Base-by-base conservation (phyloP, 441 rosid species). In the Adansonia madagascariensis region DNA sequence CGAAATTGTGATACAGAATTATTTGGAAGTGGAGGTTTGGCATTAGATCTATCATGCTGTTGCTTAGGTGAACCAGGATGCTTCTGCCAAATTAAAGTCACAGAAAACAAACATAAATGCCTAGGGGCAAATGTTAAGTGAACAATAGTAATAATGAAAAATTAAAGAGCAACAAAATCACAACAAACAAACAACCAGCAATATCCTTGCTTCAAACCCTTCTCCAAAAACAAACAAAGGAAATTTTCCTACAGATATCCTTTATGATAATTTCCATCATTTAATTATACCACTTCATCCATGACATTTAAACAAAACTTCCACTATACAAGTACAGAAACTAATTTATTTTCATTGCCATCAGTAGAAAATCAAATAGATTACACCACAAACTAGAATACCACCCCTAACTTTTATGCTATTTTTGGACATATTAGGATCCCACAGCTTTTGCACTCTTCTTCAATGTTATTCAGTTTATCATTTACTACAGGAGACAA, bases 21-120 rank as follows among this genome's bases (percentile, higher is more conserved):
- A 83, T 78, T 89, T 73, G 91, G 97, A 83, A 92, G 90, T 24
- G 97, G 98, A 50, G 98, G 99, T 83, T 90, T 92, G 72, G 79
- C 80, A 77, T 86, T 89, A 79, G 91, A 83, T 84, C 81, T 90
- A 66, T 89, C 93, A 88, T 87, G 87, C 75, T 82, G 90, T 80
- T 91, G 97, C 80, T 89, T 94, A 46, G 97, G 97, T 77, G 97
- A 92, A 78, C 94, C 94, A 76, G 97, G 99, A 31, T 55, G 85
- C 86, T 94, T 92, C 99, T 92, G 94, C 84, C 74, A 44, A 68
- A 74, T 79, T 67, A 79, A 68, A 60, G 62, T 62, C 49, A 72
- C n/a, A 44, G 14, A 79, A 50, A 67, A 64, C 49, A 20, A 77
- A 74, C 52, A 22, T 43, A 8, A 43, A 72, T 70, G 71, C 52